These are phyloP conservation scores for Cyclanthera cordifolia DNA, from an alignment of 306 rosid species.

Conservation along the genomic window DNA sequence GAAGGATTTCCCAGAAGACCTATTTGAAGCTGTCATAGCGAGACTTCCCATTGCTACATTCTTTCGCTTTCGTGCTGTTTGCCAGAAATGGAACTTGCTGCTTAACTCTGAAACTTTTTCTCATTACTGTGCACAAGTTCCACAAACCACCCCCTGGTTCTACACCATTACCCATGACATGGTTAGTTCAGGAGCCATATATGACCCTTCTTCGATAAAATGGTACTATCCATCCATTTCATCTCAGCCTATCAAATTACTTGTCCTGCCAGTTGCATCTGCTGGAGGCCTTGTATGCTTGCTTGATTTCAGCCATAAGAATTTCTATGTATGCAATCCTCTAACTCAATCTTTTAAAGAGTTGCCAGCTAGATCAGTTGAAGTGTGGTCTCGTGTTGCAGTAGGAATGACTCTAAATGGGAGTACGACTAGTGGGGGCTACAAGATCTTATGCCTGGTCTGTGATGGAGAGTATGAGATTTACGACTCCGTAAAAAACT, in stretches of 20 bases:
- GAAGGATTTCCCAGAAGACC: slow-evolving; percentile 82
- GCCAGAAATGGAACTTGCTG: slow-evolving; percentile 70
- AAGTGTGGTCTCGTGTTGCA: slow-evolving; percentile 60
- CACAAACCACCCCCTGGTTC: slow-evolving; percentile 67
- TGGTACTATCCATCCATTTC: slow-evolving; percentile 70
- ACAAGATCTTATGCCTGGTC: slow-evolving; percentile 69
- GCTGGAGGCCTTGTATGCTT: slow-evolving; percentile 91
- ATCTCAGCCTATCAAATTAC: slow-evolving; percentile 38
- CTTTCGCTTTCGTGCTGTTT: slow-evolving; percentile 71
- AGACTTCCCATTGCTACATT: slow-evolving; percentile 70
- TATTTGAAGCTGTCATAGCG: slow-evolving; percentile 68
- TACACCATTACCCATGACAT: slow-evolving; percentile 63
- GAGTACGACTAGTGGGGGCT: slow-evolving; percentile 40
- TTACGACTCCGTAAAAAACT: slow-evolving; percentile 56
- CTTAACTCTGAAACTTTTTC: slow-evolving; percentile 60
- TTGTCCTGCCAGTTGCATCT: slow-evolving; percentile 72
- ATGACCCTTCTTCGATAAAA: slow-evolving; percentile 73
- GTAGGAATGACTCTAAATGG: slow-evolving; percentile 69
- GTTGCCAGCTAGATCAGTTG: slow-evolving; percentile 66
- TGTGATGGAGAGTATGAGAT: slow-evolving; percentile 75
- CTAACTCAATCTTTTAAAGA: slow-evolving; percentile 74
- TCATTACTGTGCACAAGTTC: slow-evolving; percentile 50
- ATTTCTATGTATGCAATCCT: slow-evolving; percentile 82
- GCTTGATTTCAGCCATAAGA: slow-evolving; percentile 51
- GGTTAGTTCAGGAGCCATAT: slow-evolving; percentile 66